These are phyloP conservation scores for Nicotiana sylvestris DNA, from an alignment of 257 asterid genomes.

Conservation along the genomic window DNA sequence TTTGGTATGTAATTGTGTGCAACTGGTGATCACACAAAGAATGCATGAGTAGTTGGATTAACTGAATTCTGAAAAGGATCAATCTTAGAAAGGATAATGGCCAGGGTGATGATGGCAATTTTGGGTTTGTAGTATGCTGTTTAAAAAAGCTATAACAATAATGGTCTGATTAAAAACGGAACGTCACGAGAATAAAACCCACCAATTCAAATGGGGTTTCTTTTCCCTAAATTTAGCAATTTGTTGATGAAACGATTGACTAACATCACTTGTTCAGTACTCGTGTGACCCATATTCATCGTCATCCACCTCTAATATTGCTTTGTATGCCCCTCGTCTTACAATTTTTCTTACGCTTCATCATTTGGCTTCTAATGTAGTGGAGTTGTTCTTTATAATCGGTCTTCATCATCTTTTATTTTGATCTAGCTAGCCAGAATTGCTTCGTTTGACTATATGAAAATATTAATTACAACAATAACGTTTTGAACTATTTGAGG, in stretches of 20 bases:
- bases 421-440: not conserved
- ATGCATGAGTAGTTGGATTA: not conserved
- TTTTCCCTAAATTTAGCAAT: slow-evolving; percentile 4
- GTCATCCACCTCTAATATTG: not conserved
- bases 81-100: not conserved
- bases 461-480: too few relatives aligned
- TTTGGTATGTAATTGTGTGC: not conserved
- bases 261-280: not conserved
- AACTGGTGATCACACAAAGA: not conserved
- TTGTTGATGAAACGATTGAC: slow-evolving; percentile 9
- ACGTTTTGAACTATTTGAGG: too few relatives aligned
- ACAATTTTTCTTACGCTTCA: not conserved
- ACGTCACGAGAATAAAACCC: not conserved
- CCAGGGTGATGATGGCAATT: not conserved
- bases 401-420: not conserved
- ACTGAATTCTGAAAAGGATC: slow-evolving; percentile 3
- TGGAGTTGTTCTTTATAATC: not conserved
- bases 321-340: not conserved
- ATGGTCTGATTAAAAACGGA: not conserved
- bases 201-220: not conserved
- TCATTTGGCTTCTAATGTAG: not conserved
- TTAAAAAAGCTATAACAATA: not conserved
- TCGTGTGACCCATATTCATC: not conserved
- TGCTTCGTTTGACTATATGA: too few relatives aligned
- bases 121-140: not conserved